These are phyloP conservation scores for Phycomyces nitens DNA, from an alignment of 192 early-diverging fungal species.

Conservation along the genomic window DNA sequence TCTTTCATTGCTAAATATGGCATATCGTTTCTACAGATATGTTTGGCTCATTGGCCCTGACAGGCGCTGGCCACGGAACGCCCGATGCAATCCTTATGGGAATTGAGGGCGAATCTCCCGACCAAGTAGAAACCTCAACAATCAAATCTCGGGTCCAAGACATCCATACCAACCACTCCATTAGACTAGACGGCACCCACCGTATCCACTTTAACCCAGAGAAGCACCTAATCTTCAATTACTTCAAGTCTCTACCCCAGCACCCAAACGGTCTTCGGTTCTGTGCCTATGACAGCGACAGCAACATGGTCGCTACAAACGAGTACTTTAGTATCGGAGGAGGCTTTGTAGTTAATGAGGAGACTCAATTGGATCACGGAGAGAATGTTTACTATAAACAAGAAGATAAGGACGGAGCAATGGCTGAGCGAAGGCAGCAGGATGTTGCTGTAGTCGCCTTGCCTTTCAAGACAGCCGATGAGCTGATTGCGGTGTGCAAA, in stretches of 20 bases:
- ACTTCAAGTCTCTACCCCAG: conserved; percentile 79
- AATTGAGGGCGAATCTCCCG: conserved; percentile 88
- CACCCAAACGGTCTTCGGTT: conserved; percentile 98
- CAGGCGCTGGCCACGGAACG: conserved; percentile 92
- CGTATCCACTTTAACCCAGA: conserved; percentile 78
- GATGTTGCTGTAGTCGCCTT: conserved; percentile 75
- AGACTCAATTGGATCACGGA: conserved; percentile 74
- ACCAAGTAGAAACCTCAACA: conserved; percentile 76
- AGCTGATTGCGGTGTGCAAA: conserved; percentile 78
- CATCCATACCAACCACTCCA: conserved; percentile 68
- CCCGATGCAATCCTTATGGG: conserved; percentile 86
- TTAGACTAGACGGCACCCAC: conserved; percentile 70
- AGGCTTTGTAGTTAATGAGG: conserved; percentile 93
- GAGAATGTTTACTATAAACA: conserved; percentile 49
- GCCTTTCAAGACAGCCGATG: conserved; percentile 79
- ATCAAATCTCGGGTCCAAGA: conserved; percentile 72
- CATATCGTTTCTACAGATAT: conserved; percentile 55
- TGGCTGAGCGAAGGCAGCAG: conserved; percentile 57
- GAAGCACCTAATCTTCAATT: conserved; percentile 84
- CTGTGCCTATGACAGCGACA: conserved; percentile 73
- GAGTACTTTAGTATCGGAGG: conserved; percentile 97
- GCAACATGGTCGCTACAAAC: conserved; percentile 85
- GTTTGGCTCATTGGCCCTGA: conserved; percentile 90
- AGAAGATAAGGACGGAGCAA: conserved; percentile 32
- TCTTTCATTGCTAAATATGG: background rate